Percentiles rank a stretch among this genome's conserved stretches.
Conservation (phyloP, 441 rosid genomes). For the Adansonia madagascariensis region DNA sequence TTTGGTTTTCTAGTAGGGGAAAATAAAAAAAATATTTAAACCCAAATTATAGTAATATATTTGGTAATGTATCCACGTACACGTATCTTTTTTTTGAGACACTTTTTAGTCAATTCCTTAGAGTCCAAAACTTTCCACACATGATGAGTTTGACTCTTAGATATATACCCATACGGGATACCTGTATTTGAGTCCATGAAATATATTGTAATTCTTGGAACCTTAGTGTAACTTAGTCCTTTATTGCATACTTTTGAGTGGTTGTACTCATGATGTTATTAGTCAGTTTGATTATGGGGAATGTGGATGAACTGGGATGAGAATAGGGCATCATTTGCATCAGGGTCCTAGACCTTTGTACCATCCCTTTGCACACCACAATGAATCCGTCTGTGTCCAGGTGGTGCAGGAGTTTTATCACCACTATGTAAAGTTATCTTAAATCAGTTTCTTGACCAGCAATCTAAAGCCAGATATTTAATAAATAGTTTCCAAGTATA, state of each 20-base stretch:
- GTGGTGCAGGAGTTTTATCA: neutral
- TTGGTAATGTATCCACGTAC: too few species aligned
- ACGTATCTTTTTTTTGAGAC: too few species aligned
- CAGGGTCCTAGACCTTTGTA: neutral
- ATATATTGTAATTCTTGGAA: neutral
- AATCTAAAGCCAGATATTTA: neutral
- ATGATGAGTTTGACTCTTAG: too few species aligned
- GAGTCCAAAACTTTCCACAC: too few species aligned
- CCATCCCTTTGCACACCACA: neutral
- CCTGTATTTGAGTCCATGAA: too few species aligned
- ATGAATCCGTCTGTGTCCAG: neutral
- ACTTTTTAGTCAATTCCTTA: too few species aligned
- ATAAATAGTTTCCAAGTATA: neutral
- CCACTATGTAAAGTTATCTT: neutral
- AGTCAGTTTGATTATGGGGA: neutral
- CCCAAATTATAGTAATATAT: too few species aligned
- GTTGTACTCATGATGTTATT: neutral
- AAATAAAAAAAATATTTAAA: too few species aligned
- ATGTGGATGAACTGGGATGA: neutral
- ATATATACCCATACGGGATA: too few species aligned
- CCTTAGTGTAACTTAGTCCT: neutral
- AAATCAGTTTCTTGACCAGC: neutral
- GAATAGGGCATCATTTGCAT: neutral
- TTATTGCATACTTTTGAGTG: neutral
- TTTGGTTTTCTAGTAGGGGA: too few species aligned